Base-by-base conservation (phyloP, 208 protist genomes). In the Leishmania mexicana region DNA sequence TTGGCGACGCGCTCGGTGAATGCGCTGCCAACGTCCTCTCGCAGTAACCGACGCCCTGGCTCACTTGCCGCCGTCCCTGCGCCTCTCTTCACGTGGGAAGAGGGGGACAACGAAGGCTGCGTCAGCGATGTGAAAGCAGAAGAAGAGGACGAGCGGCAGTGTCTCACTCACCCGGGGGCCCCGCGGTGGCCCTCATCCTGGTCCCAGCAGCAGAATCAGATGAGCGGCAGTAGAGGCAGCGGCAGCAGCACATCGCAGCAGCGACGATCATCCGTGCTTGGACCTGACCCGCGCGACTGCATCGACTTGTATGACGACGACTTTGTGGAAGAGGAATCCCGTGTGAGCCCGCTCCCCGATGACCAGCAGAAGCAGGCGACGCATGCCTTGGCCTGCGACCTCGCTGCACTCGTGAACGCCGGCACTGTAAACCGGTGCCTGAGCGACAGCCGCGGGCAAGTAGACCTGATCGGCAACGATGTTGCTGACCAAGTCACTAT, bases 231-330 rank as follows among this genome's bases (percentile, higher is more conserved):
- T 60, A 70, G 70, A 54, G 80, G 65, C 75, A 76, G 74, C 74
- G 49, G n/a, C 53, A 78, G 53, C 75, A 40, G 75, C 57, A 65
- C 10, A 19, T 67, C 75, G 54, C 67, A 60, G 8, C 62, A 62
- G 8, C 78, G 83, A 6, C 83, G 74, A 24, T 76, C 78, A 21
- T 70, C 73, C 38, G 73, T 86, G 11, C 70, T 86, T 13, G 83
- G 78, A 6, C 83, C 83, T 40, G 83, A 81, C 67, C 83, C 67
- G 40, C 78, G 45, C 38, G 83, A 86, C 78, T 86, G 83, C 75
- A 65, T 86, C 1, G 83, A 86, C 68, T 57, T 86, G 24, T 58
- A n/a, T 51, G 60, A 78, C 65, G 72, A 67, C 21, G 54, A 45
- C 21, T 47, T 75, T 17, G 68, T 54, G 15, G 71, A 81, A 42